Base-by-base conservation (phyloP, 2,329 filamentous ascomycete genomes). In the Elsinoe necatrix region DNA sequence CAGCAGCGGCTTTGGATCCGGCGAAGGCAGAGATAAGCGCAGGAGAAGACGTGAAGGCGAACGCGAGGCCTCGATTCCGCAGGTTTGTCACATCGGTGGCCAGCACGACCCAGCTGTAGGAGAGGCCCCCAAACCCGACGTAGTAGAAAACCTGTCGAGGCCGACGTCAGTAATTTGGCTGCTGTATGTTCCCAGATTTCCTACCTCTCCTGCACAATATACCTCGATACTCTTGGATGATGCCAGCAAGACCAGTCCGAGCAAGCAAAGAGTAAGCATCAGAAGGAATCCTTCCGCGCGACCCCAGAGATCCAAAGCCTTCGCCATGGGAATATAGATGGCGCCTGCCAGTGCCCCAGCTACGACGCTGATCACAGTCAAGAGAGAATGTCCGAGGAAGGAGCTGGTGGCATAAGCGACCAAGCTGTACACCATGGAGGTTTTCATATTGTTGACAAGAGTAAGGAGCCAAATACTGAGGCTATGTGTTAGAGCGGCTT, bases 271-370 rank as follows among this genome's bases (percentile, higher is more conserved):
- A 9, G 73, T 56, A 1, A 82, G 70, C 63, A 79, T 79, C 29
- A 83, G 58, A 18, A 77, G 68, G 63, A 84, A 80, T 11, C 81
- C 84, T 66, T 85, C 78, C 12, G 83, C 78, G 31, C 84, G 80
- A 56, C 83, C 84, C 74, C 81, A 86, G 35, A 84, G 75, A 69
- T 87, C 81, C 54, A 86, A 74, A 16, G 85, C 72, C 67, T 86
- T 87, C 54, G 84, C 82, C 61, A 84, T 76, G 0, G 83, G 80
- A 4, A 86, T 76, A 65, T 84, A 84, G 57, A 79, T 74, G n/a
- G 85, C 75, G 39, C 81, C 83, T 64, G 73, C 71, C 37, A 84
- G 77, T 23, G 80, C 69, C 58, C 70, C 74, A 9, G 79, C 70
- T n/a, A 84, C 72, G 59, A 84, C 78, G 50, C 71, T 70, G 11